Evolutionary conservation across 768 basidiomycete genomes (phyloP).

Genomic region (Sistotremastrum niveocremeum): DNA sequence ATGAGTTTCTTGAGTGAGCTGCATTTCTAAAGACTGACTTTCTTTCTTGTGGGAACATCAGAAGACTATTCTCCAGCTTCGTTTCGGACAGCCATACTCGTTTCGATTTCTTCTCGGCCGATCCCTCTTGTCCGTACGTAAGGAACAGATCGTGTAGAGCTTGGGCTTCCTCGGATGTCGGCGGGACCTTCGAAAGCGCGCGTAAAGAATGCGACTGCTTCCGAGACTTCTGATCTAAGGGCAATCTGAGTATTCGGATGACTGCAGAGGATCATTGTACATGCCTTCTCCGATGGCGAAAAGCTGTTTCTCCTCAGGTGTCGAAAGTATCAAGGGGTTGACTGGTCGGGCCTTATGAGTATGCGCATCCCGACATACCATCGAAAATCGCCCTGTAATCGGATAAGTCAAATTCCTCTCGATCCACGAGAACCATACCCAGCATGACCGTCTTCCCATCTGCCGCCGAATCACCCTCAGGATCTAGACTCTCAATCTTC

Average conservation of each 20-base stretch:
- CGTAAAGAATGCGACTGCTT: conserved; percentile 38
- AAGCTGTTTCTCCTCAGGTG: conserved; percentile 49
- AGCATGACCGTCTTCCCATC: conserved; percentile 51
- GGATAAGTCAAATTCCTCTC: neutral
- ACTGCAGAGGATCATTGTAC: conserved; percentile 10
- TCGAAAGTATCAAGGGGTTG: conserved; percentile 44
- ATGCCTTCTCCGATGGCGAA: conserved; percentile 55
- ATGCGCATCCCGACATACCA: conserved; percentile 67
- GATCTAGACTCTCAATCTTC: conserved; percentile 57
- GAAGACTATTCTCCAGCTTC: conserved; percentile 47
- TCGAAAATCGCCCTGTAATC: conserved; percentile 67
- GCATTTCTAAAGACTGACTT: conserved; percentile 35
- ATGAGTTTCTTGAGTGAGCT: conserved; percentile 1
- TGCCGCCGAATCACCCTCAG: conserved; percentile 25
- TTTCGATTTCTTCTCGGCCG: conserved; percentile 20
- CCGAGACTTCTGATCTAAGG: conserved; percentile 44
- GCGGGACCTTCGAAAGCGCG: conserved; percentile 61
- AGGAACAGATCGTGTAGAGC: conserved; percentile 61
- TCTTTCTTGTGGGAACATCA: conserved; percentile 80
- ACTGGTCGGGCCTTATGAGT: conserved; percentile 53
- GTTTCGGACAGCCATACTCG: conserved; percentile 70
- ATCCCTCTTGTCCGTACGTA: conserved; percentile 35
- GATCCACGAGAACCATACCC: conserved; percentile 24
- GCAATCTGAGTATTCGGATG: neutral
- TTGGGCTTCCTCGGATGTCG: conserved; percentile 52